Conservation (phyloP, 2,329 filamentous ascomycete genomes). For the Aureobasidium lini region DNA sequence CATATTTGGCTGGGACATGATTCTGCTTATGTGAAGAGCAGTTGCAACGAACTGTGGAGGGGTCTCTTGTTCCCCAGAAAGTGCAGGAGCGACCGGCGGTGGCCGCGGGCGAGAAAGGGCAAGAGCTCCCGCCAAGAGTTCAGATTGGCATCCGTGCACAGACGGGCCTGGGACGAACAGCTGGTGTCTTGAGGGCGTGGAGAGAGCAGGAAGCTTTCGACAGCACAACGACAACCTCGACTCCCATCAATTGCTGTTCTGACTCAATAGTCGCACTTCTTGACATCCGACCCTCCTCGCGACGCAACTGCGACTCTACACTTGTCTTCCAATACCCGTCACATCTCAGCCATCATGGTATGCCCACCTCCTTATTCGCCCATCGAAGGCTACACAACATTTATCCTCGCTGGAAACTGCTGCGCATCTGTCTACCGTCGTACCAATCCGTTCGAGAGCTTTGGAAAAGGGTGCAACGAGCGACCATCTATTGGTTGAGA, state of each 20-base stretch:
- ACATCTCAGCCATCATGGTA: constrained; percentile 7
- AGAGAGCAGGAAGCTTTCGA: constrained; percentile 7
- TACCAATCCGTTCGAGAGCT: not conserved
- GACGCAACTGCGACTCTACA: not conserved
- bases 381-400: not conserved
- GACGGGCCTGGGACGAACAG: not conserved
- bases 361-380: not conserved
- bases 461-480: not conserved
- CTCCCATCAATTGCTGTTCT: constrained; percentile 4
- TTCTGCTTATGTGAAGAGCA: not conserved
- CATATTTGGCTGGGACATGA: not conserved
- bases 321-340: not conserved
- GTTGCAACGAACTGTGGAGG: not conserved
- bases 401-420: not conserved
- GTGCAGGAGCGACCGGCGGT: not conserved
- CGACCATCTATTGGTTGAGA: not conserved
- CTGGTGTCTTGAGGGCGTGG: constrained; percentile 5
- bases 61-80: not conserved
- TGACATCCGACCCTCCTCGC: not conserved
- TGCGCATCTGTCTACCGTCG: not conserved
- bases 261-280: not conserved
- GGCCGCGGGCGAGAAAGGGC: not conserved
- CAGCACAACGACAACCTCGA: not conserved
- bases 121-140: not conserved
- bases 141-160: not conserved